phyloP scores from a whole-genome alignment of 768 basidiomycete species.

The Tylopilus sp. region DNA sequence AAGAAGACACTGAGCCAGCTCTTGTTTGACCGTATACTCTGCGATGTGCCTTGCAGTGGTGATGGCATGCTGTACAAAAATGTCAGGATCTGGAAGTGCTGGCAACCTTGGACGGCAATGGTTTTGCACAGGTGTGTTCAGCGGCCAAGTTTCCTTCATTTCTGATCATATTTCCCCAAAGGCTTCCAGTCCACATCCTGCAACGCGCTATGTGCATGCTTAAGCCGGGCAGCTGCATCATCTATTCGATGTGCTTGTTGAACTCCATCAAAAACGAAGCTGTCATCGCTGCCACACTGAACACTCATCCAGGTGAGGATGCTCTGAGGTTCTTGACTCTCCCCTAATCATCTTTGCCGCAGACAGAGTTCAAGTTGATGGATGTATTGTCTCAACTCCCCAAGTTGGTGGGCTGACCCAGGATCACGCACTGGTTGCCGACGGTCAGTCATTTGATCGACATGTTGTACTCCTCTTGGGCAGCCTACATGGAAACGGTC shows the following conservation, averaged over 20 bases:
- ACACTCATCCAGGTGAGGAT: slow-evolving; percentile 56
- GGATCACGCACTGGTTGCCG: slow-evolving; percentile 76
- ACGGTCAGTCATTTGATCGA: slow-evolving; percentile 53
- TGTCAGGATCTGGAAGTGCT: slow-evolving; percentile 88
- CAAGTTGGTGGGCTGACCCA: slow-evolving; percentile 67
- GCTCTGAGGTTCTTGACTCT: not conserved
- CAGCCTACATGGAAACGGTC: slow-evolving; percentile 52
- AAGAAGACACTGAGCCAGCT: slow-evolving; percentile 48
- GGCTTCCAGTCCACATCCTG: slow-evolving; percentile 90
- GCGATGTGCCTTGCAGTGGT: slow-evolving; percentile 97
- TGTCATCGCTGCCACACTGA: slow-evolving; percentile 83
- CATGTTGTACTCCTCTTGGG: slow-evolving; percentile 55
- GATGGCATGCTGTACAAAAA: slow-evolving; percentile 97
- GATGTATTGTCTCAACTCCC: slow-evolving; percentile 74
- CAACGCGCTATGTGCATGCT: too few species aligned
- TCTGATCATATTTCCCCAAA: slow-evolving; percentile 32
- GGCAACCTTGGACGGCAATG: slow-evolving; percentile 87
- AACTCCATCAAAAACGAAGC: slow-evolving; percentile 98
- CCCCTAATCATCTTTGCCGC: not conserved
- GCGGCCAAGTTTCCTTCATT: not conserved
- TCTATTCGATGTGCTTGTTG: slow-evolving; percentile 97
- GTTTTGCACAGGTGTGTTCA: slow-evolving; percentile 72
- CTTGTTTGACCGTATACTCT: slow-evolving; percentile 89
- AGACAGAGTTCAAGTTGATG: slow-evolving; percentile 68
- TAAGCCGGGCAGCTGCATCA: too few species aligned